A percentile compares a stretch with the other conserved stretches of the same genome.
These are phyloP conservation scores for Trapa bicornis DNA, from an alignment of 345 rosid genomes.

Conservation along the genomic window DNA sequence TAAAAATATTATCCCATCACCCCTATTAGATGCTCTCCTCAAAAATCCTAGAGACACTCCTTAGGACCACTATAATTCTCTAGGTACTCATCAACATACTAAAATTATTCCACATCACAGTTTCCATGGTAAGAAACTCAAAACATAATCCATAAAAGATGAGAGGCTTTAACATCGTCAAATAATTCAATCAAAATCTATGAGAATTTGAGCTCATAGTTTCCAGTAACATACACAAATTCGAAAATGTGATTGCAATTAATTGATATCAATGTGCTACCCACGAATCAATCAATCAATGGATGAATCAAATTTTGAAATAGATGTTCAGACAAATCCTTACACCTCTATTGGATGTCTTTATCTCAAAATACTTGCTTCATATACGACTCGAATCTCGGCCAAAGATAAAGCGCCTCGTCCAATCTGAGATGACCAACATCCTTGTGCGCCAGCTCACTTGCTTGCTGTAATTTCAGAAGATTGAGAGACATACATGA, in stretches of 20 bases:
- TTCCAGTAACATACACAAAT: background rate
- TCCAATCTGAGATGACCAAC: slow-evolving; percentile 80
- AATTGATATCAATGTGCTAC: background rate
- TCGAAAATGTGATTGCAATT: background rate
- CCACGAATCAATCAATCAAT: background rate
- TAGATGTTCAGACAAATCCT: background rate
- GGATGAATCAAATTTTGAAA: background rate
- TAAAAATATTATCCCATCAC: no score
- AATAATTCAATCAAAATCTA: background rate
- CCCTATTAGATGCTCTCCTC: no score
- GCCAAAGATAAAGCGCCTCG: slow-evolving; percentile 77
- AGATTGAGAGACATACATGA: background rate
- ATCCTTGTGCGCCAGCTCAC: slow-evolving; percentile 97
- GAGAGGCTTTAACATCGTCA: no score
- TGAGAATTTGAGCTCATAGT: background rate
- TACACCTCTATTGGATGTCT: background rate
- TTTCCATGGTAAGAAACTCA: no score
- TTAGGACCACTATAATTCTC: no score
- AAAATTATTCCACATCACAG: no score
- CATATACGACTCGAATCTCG: slow-evolving; percentile 84
- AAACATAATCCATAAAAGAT: no score
- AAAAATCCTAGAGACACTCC: no score
- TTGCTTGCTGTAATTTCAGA: slow-evolving; percentile 51
- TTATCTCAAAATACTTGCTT: slow-evolving; percentile 3
- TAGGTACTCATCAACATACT: no score